Conservation (phyloP, 768 basidiomycete genomes). For the Cystofilobasidium bisporidii region DNA sequence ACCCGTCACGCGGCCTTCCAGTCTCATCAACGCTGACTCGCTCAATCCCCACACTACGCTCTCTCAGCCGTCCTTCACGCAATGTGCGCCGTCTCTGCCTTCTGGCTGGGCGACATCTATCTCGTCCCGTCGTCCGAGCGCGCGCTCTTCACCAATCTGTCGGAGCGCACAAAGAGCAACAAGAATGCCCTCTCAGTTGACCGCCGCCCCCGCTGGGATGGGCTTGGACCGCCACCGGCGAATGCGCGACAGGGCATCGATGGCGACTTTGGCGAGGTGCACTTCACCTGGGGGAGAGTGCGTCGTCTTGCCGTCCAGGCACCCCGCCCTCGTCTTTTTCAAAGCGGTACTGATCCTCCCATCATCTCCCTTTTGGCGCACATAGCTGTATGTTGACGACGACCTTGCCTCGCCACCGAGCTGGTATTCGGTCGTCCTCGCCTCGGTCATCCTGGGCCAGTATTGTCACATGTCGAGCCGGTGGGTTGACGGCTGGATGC, state of each 20-base stretch:
- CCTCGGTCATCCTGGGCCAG: not conserved
- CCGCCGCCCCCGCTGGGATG: not conserved
- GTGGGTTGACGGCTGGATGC: not conserved
- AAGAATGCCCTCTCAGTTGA: not conserved
- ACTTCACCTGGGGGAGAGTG: not conserved
- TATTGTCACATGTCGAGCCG: not conserved
- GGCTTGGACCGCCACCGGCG: not conserved
- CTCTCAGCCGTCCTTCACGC: conserved; percentile 58
- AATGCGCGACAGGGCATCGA: not conserved
- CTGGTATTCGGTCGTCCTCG: not conserved
- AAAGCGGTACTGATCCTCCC: not conserved
- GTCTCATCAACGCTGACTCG: too few relatives aligned
- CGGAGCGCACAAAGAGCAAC: not conserved
- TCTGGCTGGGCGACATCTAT: conserved; percentile 43
- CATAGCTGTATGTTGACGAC: not conserved
- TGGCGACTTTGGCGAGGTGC: not conserved
- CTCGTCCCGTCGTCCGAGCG: not conserved
- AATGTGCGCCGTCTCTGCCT: conserved; percentile 67
- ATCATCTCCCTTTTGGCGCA: not conserved
- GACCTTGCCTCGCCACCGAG: not conserved
- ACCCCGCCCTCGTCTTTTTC: not conserved
- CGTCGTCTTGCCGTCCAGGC: too few relatives aligned
- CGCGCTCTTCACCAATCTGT: not conserved
- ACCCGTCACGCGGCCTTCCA: too few relatives aligned
- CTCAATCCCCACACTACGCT: too few relatives aligned